Conservation (phyloP, 306 rosid genomes). For the Fragaria ananassa region DNA sequence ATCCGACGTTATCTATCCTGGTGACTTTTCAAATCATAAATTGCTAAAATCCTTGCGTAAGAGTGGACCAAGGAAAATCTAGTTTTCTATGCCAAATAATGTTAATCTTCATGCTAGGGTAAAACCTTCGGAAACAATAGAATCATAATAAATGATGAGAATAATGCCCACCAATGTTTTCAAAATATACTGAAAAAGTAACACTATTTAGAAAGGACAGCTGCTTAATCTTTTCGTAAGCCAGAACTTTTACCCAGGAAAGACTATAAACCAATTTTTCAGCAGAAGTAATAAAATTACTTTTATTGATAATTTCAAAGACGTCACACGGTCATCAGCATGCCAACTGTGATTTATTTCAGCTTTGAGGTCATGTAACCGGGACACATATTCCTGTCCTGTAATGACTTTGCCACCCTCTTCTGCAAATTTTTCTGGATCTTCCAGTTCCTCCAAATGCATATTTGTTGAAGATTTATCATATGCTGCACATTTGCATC, state of each 20-base stretch:
- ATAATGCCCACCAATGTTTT: not conserved
- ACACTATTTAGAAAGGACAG: not conserved
- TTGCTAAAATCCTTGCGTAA: not conserved
- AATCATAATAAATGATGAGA: not conserved
- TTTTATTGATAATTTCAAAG: conserved; percentile 74
- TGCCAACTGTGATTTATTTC: conserved; percentile 79
- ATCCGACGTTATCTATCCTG: not conserved
- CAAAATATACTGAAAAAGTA: not conserved
- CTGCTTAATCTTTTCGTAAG: not conserved
- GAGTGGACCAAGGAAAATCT: not conserved
- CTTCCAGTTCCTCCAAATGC: conserved; percentile 80
- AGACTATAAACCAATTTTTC: conserved; percentile 19
- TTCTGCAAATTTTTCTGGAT: conserved; percentile 58
- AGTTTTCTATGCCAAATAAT: not conserved
- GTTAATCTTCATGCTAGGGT: not conserved
- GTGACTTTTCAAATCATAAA: not conserved
- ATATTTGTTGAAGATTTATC: conserved; percentile 68
- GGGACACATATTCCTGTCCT: conserved; percentile 79
- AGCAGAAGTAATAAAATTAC: conserved; percentile 35
- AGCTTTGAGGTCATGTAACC: conserved; percentile 83
- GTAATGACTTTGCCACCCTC: conserved; percentile 67
- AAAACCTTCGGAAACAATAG: not conserved
- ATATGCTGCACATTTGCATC: conserved; percentile 44
- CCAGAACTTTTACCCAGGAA: not conserved
- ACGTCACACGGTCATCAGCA: conserved; percentile 72